Conservation (phyloP, 2,329 filamentous ascomycete genomes). For the Apiospora aurea region DNA sequence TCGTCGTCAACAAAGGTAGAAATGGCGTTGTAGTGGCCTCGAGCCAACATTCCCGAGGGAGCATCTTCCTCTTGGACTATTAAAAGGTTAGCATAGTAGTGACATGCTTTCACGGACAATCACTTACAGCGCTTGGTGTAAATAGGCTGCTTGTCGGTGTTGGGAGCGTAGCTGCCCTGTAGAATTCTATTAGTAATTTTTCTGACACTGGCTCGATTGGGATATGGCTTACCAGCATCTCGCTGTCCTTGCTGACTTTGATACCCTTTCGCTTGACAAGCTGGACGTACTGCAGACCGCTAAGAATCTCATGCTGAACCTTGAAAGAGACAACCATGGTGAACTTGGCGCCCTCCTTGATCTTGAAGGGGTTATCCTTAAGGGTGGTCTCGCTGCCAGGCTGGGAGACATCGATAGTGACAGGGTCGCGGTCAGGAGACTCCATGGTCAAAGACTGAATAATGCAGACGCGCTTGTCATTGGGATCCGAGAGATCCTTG, state of each 20-base stretch:
- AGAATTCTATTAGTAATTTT: neutral
- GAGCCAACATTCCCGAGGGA: conserved; percentile 86
- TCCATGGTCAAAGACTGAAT: conserved; percentile 92
- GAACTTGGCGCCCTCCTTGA: conserved; percentile 95
- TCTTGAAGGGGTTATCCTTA: conserved; percentile 92
- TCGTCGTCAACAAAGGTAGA: conserved; percentile 97
- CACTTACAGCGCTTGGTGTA: conserved; percentile 92
- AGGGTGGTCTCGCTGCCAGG: conserved; percentile 78
- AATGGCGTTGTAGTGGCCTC: conserved; percentile 87
- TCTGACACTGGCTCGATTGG: neutral
- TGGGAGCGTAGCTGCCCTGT: conserved; percentile 91
- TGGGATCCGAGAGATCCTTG: conserved; percentile 75
- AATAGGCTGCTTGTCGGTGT: conserved; percentile 82
- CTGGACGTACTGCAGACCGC: conserved; percentile 95
- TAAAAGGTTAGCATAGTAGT: neutral
- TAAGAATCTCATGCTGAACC: conserved; percentile 96
- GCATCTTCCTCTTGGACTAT: conserved; percentile 93
- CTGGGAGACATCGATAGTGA: conserved; percentile 84
- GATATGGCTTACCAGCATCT: conserved; percentile 86
- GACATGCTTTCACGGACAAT: neutral
- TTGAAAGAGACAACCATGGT: conserved; percentile 94
- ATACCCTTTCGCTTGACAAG: conserved; percentile 90
- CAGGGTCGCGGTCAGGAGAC: conserved; percentile 80
- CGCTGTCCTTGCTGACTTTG: conserved; percentile 88
- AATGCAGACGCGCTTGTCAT: conserved; percentile 88